These are phyloP conservation scores for Globisporangium mamillatum DNA, from an alignment of 352 stramenopile species.

Conservation along the genomic window DNA sequence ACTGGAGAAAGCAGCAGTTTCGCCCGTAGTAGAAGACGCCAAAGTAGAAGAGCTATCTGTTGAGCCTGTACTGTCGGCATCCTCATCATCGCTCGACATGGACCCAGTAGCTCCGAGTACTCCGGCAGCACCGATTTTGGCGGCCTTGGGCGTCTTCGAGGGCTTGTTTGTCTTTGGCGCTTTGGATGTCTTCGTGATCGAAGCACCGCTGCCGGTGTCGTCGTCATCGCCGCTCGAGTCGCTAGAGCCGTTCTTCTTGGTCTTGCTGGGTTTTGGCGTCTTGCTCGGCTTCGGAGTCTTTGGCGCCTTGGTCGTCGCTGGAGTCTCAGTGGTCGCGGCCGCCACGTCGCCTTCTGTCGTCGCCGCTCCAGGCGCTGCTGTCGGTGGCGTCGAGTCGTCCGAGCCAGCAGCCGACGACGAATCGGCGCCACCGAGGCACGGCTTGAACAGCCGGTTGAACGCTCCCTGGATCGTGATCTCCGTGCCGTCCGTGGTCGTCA, in stretches of 20 bases:
- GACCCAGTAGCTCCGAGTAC: not conserved
- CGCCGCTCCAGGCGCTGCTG: not conserved
- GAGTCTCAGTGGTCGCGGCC: not conserved
- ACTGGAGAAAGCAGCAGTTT: not conserved
- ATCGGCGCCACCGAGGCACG: not conserved
- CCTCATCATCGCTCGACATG: not conserved
- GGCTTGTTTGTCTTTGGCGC: not conserved
- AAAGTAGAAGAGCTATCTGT: not conserved
- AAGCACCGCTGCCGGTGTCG: not conserved
- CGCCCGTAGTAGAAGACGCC: not conserved
- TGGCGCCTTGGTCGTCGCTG: constrained; percentile 3
- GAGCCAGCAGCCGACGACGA: not conserved
- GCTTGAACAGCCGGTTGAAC: constrained; percentile 2
- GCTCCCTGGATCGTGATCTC: not conserved
- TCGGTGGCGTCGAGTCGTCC: not conserved
- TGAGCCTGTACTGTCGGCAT: not conserved
- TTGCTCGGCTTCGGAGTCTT: constrained; percentile 6
- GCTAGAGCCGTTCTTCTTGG: not conserved
- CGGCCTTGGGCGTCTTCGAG: not conserved
- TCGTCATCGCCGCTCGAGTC: not conserved
- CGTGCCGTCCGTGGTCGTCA: not conserved
- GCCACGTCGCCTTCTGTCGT: not conserved
- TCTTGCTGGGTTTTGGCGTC: not conserved
- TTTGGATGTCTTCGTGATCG: not conserved
- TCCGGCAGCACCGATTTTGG: not conserved